Conservation (phyloP, 768 basidiomycete genomes). For the Cystobasidium tubakii region DNA sequence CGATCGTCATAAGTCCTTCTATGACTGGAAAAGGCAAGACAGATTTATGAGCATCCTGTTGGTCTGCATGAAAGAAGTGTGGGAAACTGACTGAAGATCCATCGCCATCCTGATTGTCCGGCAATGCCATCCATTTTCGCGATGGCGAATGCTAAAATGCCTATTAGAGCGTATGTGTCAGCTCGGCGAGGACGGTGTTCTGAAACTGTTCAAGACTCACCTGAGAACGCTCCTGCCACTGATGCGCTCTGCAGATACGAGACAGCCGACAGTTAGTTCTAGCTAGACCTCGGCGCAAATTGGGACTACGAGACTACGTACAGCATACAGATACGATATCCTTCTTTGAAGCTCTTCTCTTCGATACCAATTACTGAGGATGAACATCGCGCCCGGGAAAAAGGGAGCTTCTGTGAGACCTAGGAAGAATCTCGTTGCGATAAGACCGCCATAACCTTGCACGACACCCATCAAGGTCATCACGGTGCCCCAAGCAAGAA, state of each 20-base stretch:
- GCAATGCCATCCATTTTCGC: constrained; percentile 29
- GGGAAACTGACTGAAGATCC: constrained; percentile 28
- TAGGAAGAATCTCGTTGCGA: constrained; percentile 27
- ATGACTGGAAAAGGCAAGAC: not conserved
- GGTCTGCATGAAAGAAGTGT: not conserved
- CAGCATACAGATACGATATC: constrained; percentile 26
- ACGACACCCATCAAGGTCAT: constrained; percentile 32
- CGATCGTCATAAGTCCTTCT: constrained; percentile 24
- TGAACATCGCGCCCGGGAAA: constrained; percentile 34
- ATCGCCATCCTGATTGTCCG: constrained; percentile 22
- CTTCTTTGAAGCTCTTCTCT: constrained; percentile 22
- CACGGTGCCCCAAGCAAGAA: constrained; percentile 16
- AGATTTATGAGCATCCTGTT: not conserved
- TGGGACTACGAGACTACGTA: not conserved
- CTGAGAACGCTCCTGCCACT: constrained; percentile 26
- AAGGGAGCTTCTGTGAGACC: constrained; percentile 28
- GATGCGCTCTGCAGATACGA: constrained; percentile 6
- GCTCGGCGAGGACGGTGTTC: not conserved
- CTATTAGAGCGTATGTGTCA: not conserved
- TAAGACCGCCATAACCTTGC: constrained; percentile 16
- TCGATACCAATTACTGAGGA: constrained; percentile 35
- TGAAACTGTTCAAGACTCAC: not conserved
- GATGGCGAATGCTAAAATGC: constrained; percentile 28
- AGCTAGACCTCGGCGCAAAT: too few relatives aligned
- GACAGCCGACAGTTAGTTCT: not conserved